These are phyloP conservation scores for Chalaropsis ovoidea DNA, from an alignment of 2,329 filamentous ascomycete species.

Conservation along the genomic window DNA sequence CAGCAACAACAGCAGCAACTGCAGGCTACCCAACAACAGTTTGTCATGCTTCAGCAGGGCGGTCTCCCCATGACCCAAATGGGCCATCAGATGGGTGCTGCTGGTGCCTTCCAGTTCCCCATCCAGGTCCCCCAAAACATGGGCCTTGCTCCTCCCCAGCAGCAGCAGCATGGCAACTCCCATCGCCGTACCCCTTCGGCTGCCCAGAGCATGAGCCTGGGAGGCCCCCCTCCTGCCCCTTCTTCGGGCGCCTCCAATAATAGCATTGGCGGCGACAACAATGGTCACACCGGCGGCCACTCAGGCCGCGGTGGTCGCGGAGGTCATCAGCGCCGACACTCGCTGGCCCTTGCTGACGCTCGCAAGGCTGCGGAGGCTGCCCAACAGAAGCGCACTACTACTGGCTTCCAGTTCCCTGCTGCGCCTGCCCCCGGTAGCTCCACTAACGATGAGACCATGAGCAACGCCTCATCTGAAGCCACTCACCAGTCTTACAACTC, in stretches of 20 bases:
- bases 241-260: slow-evolving; percentile 86
- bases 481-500: slow-evolving; percentile 31
- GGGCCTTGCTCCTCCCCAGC: slow-evolving; percentile 61
- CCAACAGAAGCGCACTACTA: slow-evolving; percentile 90
- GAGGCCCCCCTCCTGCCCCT: slow-evolving; percentile 68
- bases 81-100: slow-evolving; percentile 65
- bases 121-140: slow-evolving; percentile 60
- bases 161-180: slow-evolving; percentile 66
- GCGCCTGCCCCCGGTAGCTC: slow-evolving; percentile 54
- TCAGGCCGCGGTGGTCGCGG: slow-evolving; percentile 58
- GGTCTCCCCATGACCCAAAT: slow-evolving; percentile 66
- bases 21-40: slow-evolving; percentile 91
- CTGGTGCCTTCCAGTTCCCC: slow-evolving; percentile 82
- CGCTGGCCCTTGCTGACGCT: slow-evolving; percentile 83
- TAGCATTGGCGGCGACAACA: slow-evolving; percentile 65
- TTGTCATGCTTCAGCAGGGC: slow-evolving; percentile 94
- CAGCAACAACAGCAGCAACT: slow-evolving; percentile 98
- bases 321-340: slow-evolving; percentile 89
- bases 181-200: slow-evolving; percentile 98
- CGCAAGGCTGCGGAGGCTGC: slow-evolving; percentile 96
- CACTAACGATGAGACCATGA: slow-evolving; percentile 41
- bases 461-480: slow-evolving; percentile 32
- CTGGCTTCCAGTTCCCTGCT: slow-evolving; percentile 86
- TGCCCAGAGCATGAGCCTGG: slow-evolving; percentile 83
- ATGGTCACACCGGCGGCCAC: slow-evolving; percentile 55